Base-by-base conservation (phyloP, 2,329 filamentous ascomycete species). In the Aciculosporium take region DNA sequence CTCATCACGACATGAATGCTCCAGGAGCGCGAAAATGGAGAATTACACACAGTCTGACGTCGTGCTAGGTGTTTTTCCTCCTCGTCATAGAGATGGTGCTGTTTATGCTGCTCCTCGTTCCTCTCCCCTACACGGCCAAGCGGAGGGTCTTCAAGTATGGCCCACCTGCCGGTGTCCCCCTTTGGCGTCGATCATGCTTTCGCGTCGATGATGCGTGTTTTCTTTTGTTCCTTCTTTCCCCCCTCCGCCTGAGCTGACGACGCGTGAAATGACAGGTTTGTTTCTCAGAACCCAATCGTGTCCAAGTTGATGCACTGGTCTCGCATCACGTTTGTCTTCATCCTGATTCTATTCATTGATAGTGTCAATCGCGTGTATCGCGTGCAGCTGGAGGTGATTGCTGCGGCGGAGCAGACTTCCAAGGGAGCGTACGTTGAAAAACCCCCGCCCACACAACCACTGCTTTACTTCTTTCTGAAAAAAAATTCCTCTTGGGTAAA, bases 281-380 rank as follows among this genome's bases (percentile, higher is more conserved):
- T 98, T 58, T 95, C 88, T 40, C 85, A 89, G 58, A 93, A 81
- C 59, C 82, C 72, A 0, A 46, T 79, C 40, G 74, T 98, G 45
- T 91, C 88, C 31, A 95, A 96, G 63, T 62, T 96, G 49, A 89
- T 96, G 70, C 95, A 98, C 69, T 89, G 87, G 55, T 74, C 98
- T 68, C 96, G 95, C 75, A 98, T 98, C 44, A 94, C 87, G 2
- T 98, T 98, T 61, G 89, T 98, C 59, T 98, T 98, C 69, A 96
- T 98, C 56, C 72, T 96, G 45, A 94, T 98, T 49, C 81, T 98
- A 50, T 98, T 98, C 67, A 76, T 96, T 55, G 91, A 98, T 68
- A 94, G 87, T 59, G 88, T 96, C 62, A 80, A 81, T 58, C 85
- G 91, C 49, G 91, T 98, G 56, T 98, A 95, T 65, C 84, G 91